Conservation (phyloP, 352 stramenopile species). For the Globisporangium camurandrum region DNA sequence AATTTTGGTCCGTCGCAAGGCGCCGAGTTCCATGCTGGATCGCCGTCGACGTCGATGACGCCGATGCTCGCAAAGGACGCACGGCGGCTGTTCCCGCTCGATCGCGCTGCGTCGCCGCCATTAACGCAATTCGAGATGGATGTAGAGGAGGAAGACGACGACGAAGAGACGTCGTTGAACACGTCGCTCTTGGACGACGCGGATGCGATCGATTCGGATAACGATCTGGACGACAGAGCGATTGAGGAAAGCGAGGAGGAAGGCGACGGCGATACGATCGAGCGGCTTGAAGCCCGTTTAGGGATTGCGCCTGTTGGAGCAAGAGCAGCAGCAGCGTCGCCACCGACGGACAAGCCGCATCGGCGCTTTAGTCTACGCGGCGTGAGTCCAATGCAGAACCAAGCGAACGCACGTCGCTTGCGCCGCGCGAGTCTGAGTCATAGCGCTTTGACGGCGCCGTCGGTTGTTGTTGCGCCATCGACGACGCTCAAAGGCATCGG, state of each 20-base stretch:
- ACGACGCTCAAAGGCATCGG: constrained; percentile 12
- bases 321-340: constrained; percentile 15
- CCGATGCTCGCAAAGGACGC: constrained; percentile 61
- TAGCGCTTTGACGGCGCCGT: constrained; percentile 11
- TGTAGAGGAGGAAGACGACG: constrained; percentile 47
- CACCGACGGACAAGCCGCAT: constrained; percentile 19
- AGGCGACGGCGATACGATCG: constrained; percentile 3
- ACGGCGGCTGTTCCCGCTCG: constrained; percentile 54
- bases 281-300: too few relatives aligned
- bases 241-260: constrained; percentile 16
- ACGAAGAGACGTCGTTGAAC: constrained; percentile 79
- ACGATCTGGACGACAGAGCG: too few relatives aligned
- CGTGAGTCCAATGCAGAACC: constrained; percentile 74
- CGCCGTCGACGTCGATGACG: constrained; percentile 83
- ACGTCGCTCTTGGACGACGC: constrained; percentile 77
- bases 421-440: constrained; percentile 27
- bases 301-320: too few relatives aligned
- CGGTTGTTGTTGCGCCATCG: constrained; percentile 12
- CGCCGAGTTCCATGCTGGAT: constrained; percentile 73
- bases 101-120: constrained; percentile 17
- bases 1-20: constrained; percentile 78
- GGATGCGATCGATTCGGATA: constrained; percentile 40
- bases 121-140: constrained; percentile 7
- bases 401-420: constrained; percentile 48
- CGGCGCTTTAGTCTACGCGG: constrained; percentile 61